A percentile compares a stretch with the other conserved stretches of the same genome.
These are phyloP conservation scores for Corniculantispora saksenae DNA, from an alignment of 2,329 filamentous ascomycete species.

Conservation along the genomic window DNA sequence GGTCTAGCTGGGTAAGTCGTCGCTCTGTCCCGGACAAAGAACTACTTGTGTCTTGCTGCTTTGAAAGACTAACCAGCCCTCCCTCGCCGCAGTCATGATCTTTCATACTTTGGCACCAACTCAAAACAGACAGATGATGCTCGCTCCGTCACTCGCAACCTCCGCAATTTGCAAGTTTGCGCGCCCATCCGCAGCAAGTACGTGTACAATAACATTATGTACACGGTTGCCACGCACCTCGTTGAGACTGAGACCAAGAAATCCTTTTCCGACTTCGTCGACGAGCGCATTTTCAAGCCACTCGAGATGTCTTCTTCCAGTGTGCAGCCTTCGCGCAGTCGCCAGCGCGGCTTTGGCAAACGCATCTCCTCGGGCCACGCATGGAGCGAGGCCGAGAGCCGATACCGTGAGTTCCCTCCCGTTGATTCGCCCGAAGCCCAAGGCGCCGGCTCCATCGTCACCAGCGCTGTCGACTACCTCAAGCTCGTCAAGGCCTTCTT, in stretches of 20 bases:
- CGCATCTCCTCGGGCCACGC: conserved; percentile 8
- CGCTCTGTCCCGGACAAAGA: neutral
- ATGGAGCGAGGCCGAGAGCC: neutral
- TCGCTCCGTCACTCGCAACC: conserved; percentile 15
- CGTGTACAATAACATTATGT: conserved; percentile 19
- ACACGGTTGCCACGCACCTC: conserved; percentile 15
- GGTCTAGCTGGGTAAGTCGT: conserved; percentile 8
- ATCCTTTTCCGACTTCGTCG: conserved; percentile 13
- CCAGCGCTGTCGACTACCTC: conserved; percentile 15
- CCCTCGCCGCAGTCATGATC: neutral
- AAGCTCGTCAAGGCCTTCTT: conserved; percentile 8
- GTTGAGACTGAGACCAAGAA: conserved; percentile 1
- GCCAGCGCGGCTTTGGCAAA: neutral
- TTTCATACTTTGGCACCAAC: conserved; percentile 11
- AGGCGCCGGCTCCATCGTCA: conserved; percentile 16
- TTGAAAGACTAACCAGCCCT: neutral
- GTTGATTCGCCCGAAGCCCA: conserved; percentile 11
- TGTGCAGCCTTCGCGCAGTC: neutral
- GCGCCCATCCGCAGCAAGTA: conserved; percentile 13
- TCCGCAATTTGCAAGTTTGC: conserved; percentile 14
- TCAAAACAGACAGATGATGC: conserved; percentile 7
- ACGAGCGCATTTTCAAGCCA: conserved; percentile 1
- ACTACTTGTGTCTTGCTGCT: neutral
- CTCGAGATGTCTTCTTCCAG: conserved; percentile 11
- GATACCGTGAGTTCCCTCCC: conserved; percentile 3